Evolutionary conservation across 2,329 filamentous ascomycete species (phyloP), one percentile per base, ranked within the genome.

Genomic region (Geosmithia putterillii): DNA sequence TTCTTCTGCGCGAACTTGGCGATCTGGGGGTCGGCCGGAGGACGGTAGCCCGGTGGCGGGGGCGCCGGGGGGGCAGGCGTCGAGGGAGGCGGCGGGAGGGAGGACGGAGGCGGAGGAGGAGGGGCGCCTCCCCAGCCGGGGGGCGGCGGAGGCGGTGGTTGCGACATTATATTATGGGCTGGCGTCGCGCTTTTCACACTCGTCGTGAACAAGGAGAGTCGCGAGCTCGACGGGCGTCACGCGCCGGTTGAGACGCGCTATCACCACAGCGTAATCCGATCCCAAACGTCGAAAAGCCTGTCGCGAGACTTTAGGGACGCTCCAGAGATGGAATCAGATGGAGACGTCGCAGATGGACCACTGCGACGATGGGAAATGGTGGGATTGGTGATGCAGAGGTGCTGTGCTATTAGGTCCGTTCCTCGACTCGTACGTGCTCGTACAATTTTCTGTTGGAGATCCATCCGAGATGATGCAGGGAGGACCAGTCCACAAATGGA

Each of bases 1-100:
- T 96, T 98, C 75, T 96, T 98, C 65, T 95, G 86, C 45, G 89
- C 86, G 57, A 95, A 94, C 68, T 98, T 98, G 42, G 88, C 88
- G 56, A 86, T 74, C 51, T 89, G 86, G 38, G 88, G 82, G 58
- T 96, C 83, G 51, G 80, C 74, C 20, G 82, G 77, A 38, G 88
- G 87, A 49, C 80, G 80, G 62, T 88, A 94, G 36, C 87, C 87
- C 21, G 88, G 88, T 20, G 89, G 88, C 43, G 88, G 87, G 49
- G 89, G 88, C 43, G 84, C 68, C 38, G 71, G 67, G 23, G 65
- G 62, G 36, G 83, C 69, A 35, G 73, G 70, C 22, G 64, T 64
- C 38, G 70, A 64, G 2, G 74, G 73, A 19, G 74, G 74, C 34
- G 74, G 73, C 48, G 74, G 74, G n/a, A 74, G 63, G 22, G 68